Evolutionary conservation across 305 asterid species (phyloP), one percentile per base, ranked within the genome.

Genomic region (Fraxinus angustifolia): DNA sequence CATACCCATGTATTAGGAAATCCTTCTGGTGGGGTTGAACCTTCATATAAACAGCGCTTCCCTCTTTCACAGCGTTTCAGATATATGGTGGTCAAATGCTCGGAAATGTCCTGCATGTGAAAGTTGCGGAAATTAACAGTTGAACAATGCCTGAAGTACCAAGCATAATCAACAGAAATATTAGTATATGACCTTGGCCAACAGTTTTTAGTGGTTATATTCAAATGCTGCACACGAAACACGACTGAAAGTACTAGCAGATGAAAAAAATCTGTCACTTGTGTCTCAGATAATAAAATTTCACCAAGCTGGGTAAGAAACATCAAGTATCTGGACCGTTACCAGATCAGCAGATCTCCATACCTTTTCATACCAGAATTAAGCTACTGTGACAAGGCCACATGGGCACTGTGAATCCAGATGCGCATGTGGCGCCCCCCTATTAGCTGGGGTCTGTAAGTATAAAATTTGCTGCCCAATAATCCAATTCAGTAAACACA

Each of bases 1-100:
- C 74, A 79, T 91, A 95, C 99, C 97, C 97, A 94, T 84, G 97
- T 85, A 86, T 93, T 94, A 74, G 99, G 97, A 85, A 89, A 94
- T 68, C 97, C 98, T 78, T 94, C 95, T 3, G 93, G 77, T 65
- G 95, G 97, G 53, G 96, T 94, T 80, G 98, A 92, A 82, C 98
- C 98, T 91, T 96, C 97, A 73, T 96, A 96, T 78, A 96, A 86
- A 88, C 98, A 95, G 28, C 98, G 97, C 73, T 91, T 96, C 19
- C 99, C 99, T 65, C 99, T 91, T 74, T 93, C 97, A 84, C 98
- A 94, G 21, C 96, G 97, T 80, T 89, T 92, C 79, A 96, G 89
- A 88, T 93, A 80, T 60, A 94, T 89, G 74, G 98, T 94, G 80
- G 97, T 94, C 90, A 96, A 89, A 84, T 96, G 99, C 90, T 96